Evolutionary conservation across 805 yeast genomes (phyloP), one percentile per base, ranked within the genome.

Genomic region (Sporopachydermia lactativora): DNA sequence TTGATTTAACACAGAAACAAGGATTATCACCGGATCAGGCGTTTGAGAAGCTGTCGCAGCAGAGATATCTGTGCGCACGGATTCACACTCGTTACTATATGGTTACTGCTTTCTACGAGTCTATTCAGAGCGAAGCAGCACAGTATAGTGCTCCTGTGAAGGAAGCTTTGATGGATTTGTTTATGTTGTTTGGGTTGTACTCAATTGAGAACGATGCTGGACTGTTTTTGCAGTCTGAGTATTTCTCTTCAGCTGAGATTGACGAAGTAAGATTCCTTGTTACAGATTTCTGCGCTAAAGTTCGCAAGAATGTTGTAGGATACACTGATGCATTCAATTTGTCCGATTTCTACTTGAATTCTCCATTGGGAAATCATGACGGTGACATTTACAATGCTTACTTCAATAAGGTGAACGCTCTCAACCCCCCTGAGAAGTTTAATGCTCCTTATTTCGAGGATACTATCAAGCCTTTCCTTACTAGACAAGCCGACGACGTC

Each of bases 351-450:
- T 72, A 81, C 63, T 69, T 86, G 53, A 82, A 85, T 57, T 76
- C 95, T 0, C 77, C 92, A 3, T 70, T 86, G 43, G 96, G 96
- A 38, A 69, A 66, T 43, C 78, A 70, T 59, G 76, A 81, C 50
- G 96, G 96, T 43, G 78, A 86, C 57, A 77, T 83, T 42, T 86
- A 85, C 62, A 76, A 77, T 53, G 76, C 81, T 57, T 85, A 85
- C 62, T 79, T 78, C 54, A 61, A 53, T 17, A 63, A 65, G 42
- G 79, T 78, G 44, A 73, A 72, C 52, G 75, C 75, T 43, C 73
- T 77, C 14, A 54, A 62, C 39, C 54, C 60, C 5, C 48, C 52
- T 19, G 39, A 47, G 19, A 56, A 57, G 11, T 64, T 72, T 45
- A 74, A 77, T 51, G 81, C 89, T 11, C 72, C 76, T n/a, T 77